Conservation (phyloP, 192 early-diverging fungal species). For the Kickxella alabastrina region DNA sequence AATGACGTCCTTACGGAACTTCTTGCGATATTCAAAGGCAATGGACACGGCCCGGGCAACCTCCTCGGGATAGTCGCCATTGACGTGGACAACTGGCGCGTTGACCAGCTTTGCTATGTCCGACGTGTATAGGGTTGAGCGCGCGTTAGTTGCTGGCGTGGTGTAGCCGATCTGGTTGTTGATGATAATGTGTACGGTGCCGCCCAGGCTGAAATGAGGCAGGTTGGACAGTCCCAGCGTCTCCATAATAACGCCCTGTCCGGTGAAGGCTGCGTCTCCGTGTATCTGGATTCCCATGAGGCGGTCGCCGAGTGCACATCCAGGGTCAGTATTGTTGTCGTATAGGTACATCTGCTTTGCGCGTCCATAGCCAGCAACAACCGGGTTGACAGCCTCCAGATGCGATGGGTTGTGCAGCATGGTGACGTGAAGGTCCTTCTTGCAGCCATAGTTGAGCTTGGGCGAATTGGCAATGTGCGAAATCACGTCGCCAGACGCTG, state of each 20-base stretch:
- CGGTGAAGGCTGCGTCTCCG: slow-evolving; percentile 86
- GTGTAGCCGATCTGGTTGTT: slow-evolving; percentile 99
- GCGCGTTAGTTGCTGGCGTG: slow-evolving; percentile 91
- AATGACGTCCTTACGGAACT: slow-evolving; percentile 94
- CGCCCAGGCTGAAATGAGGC: slow-evolving; percentile 92
- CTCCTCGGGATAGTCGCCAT: slow-evolving; percentile 92
- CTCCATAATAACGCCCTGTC: slow-evolving; percentile 93
- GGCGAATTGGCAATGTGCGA: slow-evolving; percentile 85
- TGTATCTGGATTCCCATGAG: slow-evolving; percentile 94
- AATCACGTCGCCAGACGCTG: slow-evolving; percentile 87
- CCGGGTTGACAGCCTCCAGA: slow-evolving; percentile 94
- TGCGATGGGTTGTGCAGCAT: slow-evolving; percentile 97
- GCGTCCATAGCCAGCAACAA: slow-evolving; percentile 92
- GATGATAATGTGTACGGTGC: slow-evolving; percentile 94
- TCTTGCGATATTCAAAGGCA: slow-evolving; percentile 86
- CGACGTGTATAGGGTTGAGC: slow-evolving; percentile 85
- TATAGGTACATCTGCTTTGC: slow-evolving; percentile 87
- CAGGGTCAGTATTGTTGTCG: slow-evolving; percentile 58
- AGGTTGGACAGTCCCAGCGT: slow-evolving; percentile 93
- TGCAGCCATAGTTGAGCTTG: slow-evolving; percentile 64
- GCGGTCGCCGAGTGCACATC: slow-evolving; percentile 86
- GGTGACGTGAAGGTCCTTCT: slow-evolving; percentile 66
- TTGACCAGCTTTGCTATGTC: slow-evolving; percentile 97
- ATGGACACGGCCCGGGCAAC: slow-evolving; percentile 80
- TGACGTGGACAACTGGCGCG: slow-evolving; percentile 93